Conservation (phyloP, 2,329 filamentous ascomycete species). For the Amauroascus verrucosus region DNA sequence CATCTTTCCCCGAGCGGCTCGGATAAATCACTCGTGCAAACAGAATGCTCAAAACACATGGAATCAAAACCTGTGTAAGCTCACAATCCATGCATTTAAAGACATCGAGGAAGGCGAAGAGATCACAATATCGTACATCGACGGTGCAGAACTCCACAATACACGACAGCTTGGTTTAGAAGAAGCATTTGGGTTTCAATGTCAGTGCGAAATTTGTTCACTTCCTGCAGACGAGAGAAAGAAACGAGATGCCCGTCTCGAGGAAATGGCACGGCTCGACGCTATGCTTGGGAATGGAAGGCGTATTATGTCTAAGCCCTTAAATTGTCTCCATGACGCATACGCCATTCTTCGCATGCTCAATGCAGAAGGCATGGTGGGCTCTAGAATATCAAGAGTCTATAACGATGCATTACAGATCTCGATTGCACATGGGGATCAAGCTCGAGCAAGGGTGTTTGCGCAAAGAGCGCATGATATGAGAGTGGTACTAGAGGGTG, state of each 20-base stretch:
- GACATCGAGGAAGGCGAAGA: constrained; percentile 16
- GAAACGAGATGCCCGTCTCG: constrained; percentile 7
- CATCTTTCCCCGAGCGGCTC: constrained; percentile 13
- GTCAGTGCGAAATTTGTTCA: constrained; percentile 13
- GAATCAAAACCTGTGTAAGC: constrained; percentile 11
- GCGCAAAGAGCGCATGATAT: constrained; percentile 31
- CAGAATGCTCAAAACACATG: constrained; percentile 15
- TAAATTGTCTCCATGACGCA: constrained; percentile 11
- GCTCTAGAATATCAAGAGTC: constrained; percentile 13
- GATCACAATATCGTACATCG: constrained; percentile 16
- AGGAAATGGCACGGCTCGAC: constrained; percentile 11
- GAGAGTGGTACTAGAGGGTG: constrained; percentile 33
- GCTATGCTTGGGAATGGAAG: constrained; percentile 6
- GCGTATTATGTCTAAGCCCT: constrained; percentile 12
- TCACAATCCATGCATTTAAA: constrained; percentile 16
- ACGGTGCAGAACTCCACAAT: neutral
- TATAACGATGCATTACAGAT: constrained; percentile 26
- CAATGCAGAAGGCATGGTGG: constrained; percentile 9
- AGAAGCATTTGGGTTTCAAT: constrained; percentile 15
- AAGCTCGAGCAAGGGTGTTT: constrained; percentile 37
- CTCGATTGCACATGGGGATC: constrained; percentile 34
- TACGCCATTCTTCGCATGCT: constrained; percentile 10
- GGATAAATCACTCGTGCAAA: constrained; percentile 17
- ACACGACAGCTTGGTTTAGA: constrained; percentile 11
- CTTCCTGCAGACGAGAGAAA: constrained; percentile 2